These are phyloP conservation scores for Entomortierella lignicola DNA, from an alignment of 192 early-diverging fungal species.

Conservation along the genomic window DNA sequence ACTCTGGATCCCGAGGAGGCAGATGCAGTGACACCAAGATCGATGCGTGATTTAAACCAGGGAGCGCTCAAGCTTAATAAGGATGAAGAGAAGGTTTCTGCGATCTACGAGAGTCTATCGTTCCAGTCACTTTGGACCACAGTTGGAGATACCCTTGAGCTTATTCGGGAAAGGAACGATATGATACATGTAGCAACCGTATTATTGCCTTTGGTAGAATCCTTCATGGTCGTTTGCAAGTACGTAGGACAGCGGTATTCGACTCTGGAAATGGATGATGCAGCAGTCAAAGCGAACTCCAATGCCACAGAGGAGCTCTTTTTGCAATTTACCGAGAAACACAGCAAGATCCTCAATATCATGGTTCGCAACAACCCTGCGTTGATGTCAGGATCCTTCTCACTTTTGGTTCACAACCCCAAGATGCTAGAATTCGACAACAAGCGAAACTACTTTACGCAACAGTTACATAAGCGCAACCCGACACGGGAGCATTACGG, in stretches of 20 bases:
- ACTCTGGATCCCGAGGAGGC: constrained; percentile 57
- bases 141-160: constrained; percentile 77
- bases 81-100: constrained; percentile 61
- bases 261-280: constrained; percentile 52
- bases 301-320: constrained; percentile 78
- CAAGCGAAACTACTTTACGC: constrained; percentile 97
- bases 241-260: constrained; percentile 71
- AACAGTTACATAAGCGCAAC: constrained; percentile 91
- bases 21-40: constrained; percentile 43
- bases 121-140: constrained; percentile 82
- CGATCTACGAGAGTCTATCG: constrained; percentile 62
- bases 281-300: constrained; percentile 13
- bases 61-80: constrained; percentile 40
- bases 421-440: constrained; percentile 99
- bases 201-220: constrained; percentile 93
- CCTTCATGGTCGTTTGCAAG: constrained; percentile 98
- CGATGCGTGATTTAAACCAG: constrained; percentile 56
- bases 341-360: constrained; percentile 96
- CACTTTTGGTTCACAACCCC: constrained; percentile 95
- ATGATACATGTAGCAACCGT: constrained; percentile 93
- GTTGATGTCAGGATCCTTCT: constrained; percentile 96
- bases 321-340: constrained; percentile 89
- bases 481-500: constrained; percentile 71
- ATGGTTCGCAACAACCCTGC: constrained; percentile 98
- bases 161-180: constrained; percentile 81